Percentiles rank a stretch among this genome's conserved stretches.
Conservation (phyloP, 371 early-diverging fungal genomes). For the Mortierella polycephala region DNA sequence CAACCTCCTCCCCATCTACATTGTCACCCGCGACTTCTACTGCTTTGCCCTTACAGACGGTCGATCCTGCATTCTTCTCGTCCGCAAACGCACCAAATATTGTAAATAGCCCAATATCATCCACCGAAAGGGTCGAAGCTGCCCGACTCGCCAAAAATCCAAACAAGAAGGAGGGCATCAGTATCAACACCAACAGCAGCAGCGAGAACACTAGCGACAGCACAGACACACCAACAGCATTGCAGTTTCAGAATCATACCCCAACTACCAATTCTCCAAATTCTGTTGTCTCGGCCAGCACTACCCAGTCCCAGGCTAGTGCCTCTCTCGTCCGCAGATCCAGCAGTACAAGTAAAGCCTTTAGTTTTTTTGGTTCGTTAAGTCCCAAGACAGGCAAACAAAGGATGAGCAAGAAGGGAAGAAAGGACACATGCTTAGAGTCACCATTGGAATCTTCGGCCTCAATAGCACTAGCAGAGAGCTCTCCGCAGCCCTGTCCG, state of each 20-base stretch:
- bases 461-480: background rate
- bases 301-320: background rate
- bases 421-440: background rate
- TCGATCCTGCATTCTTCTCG: too few relatives aligned
- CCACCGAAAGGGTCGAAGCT: too few relatives aligned
- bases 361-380: conserved; percentile 33
- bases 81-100: too few relatives aligned
- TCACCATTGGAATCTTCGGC: conserved; percentile 4
- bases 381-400: conserved; percentile 38
- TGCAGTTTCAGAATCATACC: background rate
- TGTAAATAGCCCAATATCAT: too few relatives aligned
- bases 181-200: background rate
- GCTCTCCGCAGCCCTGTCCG: background rate
- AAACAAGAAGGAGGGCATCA: background rate
- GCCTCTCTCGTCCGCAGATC: conserved; percentile 3
- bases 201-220: background rate
- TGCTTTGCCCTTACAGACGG: background rate
- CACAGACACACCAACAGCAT: background rate
- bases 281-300: background rate
- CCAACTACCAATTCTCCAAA: background rate
- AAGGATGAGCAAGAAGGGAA: conserved; percentile 9
- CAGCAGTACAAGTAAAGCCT: conserved; percentile 11
- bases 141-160: background rate
- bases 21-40: background rate
- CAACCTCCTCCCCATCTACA: background rate